Conservation (phyloP, 148 eudicot species). For the Vaccinium macrocarpon region DNA sequence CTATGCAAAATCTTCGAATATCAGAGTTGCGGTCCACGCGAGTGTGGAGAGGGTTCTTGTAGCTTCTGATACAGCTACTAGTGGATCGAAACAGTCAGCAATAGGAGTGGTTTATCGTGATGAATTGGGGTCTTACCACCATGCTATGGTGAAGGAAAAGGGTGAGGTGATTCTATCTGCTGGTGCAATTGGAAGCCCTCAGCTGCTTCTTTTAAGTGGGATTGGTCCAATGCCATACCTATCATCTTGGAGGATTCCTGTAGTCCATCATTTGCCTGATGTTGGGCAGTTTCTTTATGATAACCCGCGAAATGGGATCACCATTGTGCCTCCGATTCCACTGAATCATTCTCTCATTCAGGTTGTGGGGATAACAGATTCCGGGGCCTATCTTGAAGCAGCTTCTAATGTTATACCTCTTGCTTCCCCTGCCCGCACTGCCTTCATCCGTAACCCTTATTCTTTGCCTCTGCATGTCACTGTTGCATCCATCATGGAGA, state of each 20-base stretch:
- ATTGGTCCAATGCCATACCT: slow-evolving; percentile 81
- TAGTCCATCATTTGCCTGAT: slow-evolving; percentile 63
- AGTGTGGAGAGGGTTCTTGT: slow-evolving; percentile 67
- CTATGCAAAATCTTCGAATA: slow-evolving; percentile 51
- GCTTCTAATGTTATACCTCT: slow-evolving; percentile 76
- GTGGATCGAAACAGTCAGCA: slow-evolving; percentile 43
- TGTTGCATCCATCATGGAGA: slow-evolving; percentile 88
- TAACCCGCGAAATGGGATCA: slow-evolving; percentile 88
- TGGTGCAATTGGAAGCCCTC: slow-evolving; percentile 89
- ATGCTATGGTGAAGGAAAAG: slow-evolving; percentile 56
- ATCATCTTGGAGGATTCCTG: slow-evolving; percentile 89
- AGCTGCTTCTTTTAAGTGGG: slow-evolving; percentile 82
- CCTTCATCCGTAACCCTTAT: slow-evolving; percentile 46
- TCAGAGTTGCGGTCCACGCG: slow-evolving; percentile 66
- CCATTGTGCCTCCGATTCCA: slow-evolving; percentile 74
- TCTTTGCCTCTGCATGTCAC: slow-evolving; percentile 55
- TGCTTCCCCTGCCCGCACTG: slow-evolving; percentile 47
- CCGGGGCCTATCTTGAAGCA: slow-evolving; percentile 78
- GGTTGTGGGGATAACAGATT: slow-evolving; percentile 80
- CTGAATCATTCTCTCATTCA: slow-evolving; percentile 90
- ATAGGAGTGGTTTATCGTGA: slow-evolving; percentile 81
- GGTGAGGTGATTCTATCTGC: slow-evolving; percentile 83
- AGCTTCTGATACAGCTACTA: slow-evolving; percentile 31
- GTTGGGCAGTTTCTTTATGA: slow-evolving; percentile 89
- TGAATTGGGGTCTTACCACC: slow-evolving; percentile 53